These are phyloP conservation scores for Lagenidium giganteum DNA, from an alignment of 352 stramenopile genomes.

Conservation along the genomic window DNA sequence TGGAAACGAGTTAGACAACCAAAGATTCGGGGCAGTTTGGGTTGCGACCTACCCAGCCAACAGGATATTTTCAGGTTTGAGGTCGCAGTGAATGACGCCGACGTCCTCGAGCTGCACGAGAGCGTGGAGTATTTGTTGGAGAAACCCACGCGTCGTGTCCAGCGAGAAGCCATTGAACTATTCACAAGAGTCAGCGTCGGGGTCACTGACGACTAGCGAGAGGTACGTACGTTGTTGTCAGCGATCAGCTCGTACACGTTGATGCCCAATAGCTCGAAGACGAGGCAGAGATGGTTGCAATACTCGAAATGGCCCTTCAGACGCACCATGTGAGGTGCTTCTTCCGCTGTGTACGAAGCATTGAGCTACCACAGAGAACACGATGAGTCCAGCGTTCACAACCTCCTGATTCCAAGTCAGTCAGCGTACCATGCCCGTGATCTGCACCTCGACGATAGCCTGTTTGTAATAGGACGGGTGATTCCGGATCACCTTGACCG, in stretches of 20 bases:
- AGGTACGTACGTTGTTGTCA: constrained; percentile 71
- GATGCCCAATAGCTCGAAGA: constrained; percentile 91
- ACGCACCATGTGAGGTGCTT: constrained; percentile 71
- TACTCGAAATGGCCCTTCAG: constrained; percentile 91
- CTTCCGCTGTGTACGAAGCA: constrained; percentile 10
- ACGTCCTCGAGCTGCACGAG: constrained; percentile 80
- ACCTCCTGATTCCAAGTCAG: constrained; percentile 30
- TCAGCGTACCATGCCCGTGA: constrained; percentile 81
- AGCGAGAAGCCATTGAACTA: constrained; percentile 81
- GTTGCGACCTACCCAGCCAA: constrained; percentile 39
- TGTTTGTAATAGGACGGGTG: constrained; percentile 91
- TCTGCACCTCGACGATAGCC: constrained; percentile 91
- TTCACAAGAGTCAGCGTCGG: neutral
- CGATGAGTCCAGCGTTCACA: constrained; percentile 2
- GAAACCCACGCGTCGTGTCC: constrained; percentile 88
- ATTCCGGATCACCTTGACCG: constrained; percentile 97
- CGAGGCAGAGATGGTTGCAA: constrained; percentile 90
- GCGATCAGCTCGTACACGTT: constrained; percentile 95
- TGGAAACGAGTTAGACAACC: no score
- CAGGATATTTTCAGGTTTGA: constrained; percentile 97
- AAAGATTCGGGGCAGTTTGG: no score
- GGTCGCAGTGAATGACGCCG: constrained; percentile 96
- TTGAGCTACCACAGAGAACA: constrained; percentile 21
- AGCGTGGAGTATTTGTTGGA: constrained; percentile 88
- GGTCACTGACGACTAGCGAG: neutral